Base-by-base conservation (phyloP, 2,329 filamentous ascomycete genomes). In the Epicoccum sorghinum region DNA sequence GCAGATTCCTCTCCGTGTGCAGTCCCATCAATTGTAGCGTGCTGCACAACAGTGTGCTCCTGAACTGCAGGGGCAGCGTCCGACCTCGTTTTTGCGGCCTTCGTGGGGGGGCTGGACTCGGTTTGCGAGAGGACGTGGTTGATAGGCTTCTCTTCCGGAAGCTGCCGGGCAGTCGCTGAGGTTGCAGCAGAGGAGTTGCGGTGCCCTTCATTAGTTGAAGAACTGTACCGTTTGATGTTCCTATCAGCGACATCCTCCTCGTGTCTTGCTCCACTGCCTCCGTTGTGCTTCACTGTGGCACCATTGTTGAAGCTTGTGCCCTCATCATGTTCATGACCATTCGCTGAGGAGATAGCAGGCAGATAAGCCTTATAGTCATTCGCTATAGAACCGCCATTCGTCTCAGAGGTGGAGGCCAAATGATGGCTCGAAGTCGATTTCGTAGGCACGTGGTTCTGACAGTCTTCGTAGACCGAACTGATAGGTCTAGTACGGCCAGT, bases 211-310 rank as follows among this genome's bases (percentile, higher is more conserved):
- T 60, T 41, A 27, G 53, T 39, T 29, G 57, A 50, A 32, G 43
- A 37, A 22, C 59, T 59, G 32, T 62, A 65, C 3, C 42, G 56
- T 6, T 62, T 36, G 12, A 67, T 63, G 33, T 72, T 71, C 2
- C 67, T 60, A 38, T 73, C 67, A 7, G 70, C 68, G 8, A 73
- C 58, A 43, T 69, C 85, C 66, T 89, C 86, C n/a, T 82, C 85
- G 60, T 85, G 87, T 25, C 36, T 53, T 40, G 32, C 44, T 23
- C 51, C 44, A 48, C 55, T 62, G 8, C 51, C 50, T 7, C 55
- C 58, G 4, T 23, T 54, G n/a, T 57, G 54, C 23, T 58, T 46
- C n/a, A 55, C 52, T 24, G 49, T 61, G 38, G 68, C 63, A 3
- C 60, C 62, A 29, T 64, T 62, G 6, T 64, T 62, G 6, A 67